Evolutionary conservation across 2,329 filamentous ascomycete genomes (phyloP).

Genomic region (Dothiorella sarmentorum): DNA sequence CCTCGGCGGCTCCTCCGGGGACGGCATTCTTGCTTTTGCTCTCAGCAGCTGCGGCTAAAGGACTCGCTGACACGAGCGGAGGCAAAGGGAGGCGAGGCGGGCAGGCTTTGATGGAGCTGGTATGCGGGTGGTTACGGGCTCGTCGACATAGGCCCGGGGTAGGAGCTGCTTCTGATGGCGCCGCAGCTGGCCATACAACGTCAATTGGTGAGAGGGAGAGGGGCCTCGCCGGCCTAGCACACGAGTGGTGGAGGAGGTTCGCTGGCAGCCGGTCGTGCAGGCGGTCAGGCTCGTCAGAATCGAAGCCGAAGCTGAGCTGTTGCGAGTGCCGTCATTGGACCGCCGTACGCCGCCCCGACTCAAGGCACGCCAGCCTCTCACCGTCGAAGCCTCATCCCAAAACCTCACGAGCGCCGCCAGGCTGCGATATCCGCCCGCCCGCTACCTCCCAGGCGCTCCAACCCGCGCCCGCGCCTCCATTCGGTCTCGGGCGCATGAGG

Average conservation of each 20-base stretch:
- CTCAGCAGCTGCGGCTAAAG: conserved; percentile 5
- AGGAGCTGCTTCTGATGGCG: conserved; percentile 13
- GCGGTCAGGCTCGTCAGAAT: conserved; percentile 13
- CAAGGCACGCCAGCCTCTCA: neutral
- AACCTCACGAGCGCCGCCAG: neutral
- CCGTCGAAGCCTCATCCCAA: neutral
- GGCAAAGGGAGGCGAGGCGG: conserved; percentile 15
- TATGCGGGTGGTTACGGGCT: conserved; percentile 1
- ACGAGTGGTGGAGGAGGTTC: conserved; percentile 14
- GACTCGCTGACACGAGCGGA: conserved; percentile 7
- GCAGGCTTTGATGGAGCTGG: conserved; percentile 9
- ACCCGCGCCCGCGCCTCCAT: neutral
- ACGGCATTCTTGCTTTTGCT: conserved; percentile 13
- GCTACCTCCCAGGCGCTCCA: neutral
- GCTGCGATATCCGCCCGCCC: neutral
- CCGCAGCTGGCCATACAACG: conserved; percentile 9
- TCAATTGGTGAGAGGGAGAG: conserved; percentile 12
- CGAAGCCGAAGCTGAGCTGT: conserved; percentile 9
- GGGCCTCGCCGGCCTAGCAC: conserved; percentile 6
- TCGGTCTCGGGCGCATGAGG: conserved; percentile 7
- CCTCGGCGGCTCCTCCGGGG: conserved; percentile 28
- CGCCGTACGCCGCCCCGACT: neutral
- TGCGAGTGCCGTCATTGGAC: conserved; percentile 10
- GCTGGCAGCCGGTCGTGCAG: conserved; percentile 15
- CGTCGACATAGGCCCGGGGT: neutral